Base-by-base conservation (phyloP, 257 asterid species). In the Verbascum thapsus region DNA sequence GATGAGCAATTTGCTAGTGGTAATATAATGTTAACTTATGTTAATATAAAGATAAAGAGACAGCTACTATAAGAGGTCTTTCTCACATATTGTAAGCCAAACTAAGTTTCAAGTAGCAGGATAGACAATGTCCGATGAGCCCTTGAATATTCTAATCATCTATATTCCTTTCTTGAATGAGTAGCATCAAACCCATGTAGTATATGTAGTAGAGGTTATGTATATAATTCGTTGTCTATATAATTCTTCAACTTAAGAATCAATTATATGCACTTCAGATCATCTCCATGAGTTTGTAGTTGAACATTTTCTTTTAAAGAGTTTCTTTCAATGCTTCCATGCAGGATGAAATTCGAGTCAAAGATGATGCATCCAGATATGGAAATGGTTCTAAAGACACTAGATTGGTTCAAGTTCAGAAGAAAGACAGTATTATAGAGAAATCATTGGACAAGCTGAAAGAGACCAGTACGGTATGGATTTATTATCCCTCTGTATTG, bases 381-480 rank as follows among this genome's bases (percentile, higher is more conserved):
- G 55, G 66, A 45, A 71, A 74, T 61, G 82, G 70, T 61, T 76
- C 72, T 58, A 78, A 70, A 78, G 72, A 76, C 26, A 23, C 71
- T 58, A 41, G 53, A 11, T 62, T 81, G 78, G 86, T 76, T 59
- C 86, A 64, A 47, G 72, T 73, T 72, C 82, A 75, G 83, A 87
- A 84, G 83, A 85, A 94, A 58, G 95, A 84, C 71, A 66, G 66
- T 68, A 77, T 94, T 42, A 77, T 94, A 47, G 92, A 67, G 69
- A 90, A 85, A 78, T 90, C 97, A 38, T 73, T 90, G 77, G 95
- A 90, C 50, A 87, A 90, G 79, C 82, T 94, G 81, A 90, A 81
- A 78, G 95, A 87, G 76, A 84, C 99, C 10, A 84, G 92, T 84
- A 90, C 90, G 75, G 97, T 92, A 81, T 49, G 81, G 32, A 61